Evolutionary conservation across 495 filamentous ascomycete genomes (phyloP).

Genomic region (Eremomyces bilateralis): DNA sequence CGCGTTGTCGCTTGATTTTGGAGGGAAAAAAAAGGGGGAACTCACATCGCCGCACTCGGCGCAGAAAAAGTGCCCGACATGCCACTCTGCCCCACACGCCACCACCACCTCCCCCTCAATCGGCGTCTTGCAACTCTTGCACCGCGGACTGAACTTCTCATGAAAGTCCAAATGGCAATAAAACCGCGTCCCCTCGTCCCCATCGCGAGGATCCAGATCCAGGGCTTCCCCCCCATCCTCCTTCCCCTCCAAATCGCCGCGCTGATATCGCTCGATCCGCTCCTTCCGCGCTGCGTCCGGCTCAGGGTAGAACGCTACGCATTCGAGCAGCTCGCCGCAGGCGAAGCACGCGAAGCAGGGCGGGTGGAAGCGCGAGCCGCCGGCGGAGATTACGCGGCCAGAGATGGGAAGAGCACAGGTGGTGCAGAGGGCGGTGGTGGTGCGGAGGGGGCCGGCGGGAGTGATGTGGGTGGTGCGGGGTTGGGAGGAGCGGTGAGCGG

Average conservation of each 20-base stretch:
- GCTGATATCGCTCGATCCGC: slow-evolving; percentile 49
- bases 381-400: slow-evolving; percentile 73
- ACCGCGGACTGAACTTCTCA: slow-evolving; percentile 77
- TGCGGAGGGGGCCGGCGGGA: slow-evolving; percentile 22
- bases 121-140: slow-evolving; percentile 93
- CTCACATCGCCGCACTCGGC: slow-evolving; percentile 85
- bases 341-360: slow-evolving; percentile 81
- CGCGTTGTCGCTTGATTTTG: no score
- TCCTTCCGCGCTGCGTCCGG: slow-evolving; percentile 46
- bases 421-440: slow-evolving; percentile 61
- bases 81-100: slow-evolving; percentile 85
- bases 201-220: slow-evolving; percentile 25
- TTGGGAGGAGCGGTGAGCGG: slow-evolving; percentile 7
- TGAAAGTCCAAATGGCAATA: slow-evolving; percentile 98
- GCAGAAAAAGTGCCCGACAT: slow-evolving; percentile 97
- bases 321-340: slow-evolving; percentile 74
- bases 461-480: slow-evolving; percentile 15
- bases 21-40: no score
- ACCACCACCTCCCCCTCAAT: slow-evolving; percentile 91
- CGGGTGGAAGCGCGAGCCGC: slow-evolving; percentile 65
- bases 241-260: slow-evolving; percentile 30
- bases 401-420: slow-evolving; percentile 68
- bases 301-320: slow-evolving; percentile 88
- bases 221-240: slow-evolving; percentile 23
- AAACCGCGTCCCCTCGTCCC: slow-evolving; percentile 50